Evolutionary conservation across 768 basidiomycete species (phyloP).

Genomic region (Clitopilus hobsonii): DNA sequence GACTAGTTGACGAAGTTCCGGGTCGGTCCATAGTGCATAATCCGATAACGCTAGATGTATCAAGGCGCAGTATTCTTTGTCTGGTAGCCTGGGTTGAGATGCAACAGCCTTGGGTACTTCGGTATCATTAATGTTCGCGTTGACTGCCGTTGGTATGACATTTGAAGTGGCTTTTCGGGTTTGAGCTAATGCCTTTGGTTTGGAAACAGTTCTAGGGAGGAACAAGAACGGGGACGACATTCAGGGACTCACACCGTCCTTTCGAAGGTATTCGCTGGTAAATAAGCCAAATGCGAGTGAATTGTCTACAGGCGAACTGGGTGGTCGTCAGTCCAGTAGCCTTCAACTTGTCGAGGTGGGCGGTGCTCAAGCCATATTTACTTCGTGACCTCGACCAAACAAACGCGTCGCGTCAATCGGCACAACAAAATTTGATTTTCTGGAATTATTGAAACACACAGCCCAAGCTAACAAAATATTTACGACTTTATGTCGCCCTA

Average conservation of each 20-base stretch:
- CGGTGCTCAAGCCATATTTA: too few species aligned
- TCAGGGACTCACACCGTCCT: neutral
- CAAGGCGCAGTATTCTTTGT: slow-evolving; percentile 46
- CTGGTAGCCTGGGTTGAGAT: slow-evolving; percentile 16
- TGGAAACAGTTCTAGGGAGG: slow-evolving; percentile 42
- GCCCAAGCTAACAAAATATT: too few species aligned
- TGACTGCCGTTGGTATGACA: slow-evolving; percentile 4
- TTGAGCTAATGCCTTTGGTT: slow-evolving; percentile 17
- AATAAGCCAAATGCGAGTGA: too few species aligned
- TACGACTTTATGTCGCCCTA: too few species aligned
- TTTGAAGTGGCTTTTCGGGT: neutral
- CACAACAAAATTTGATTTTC: too few species aligned
- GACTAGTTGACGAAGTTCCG: slow-evolving; percentile 35
- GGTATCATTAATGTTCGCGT: too few species aligned
- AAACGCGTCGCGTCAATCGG: neutral
- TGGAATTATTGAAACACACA: too few species aligned
- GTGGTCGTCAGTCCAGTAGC: too few species aligned
- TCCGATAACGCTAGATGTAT: slow-evolving; percentile 64
- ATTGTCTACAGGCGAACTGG: too few species aligned
- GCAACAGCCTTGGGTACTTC: too few species aligned
- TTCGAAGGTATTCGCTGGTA: neutral
- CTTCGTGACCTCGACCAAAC: neutral
- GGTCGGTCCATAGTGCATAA: slow-evolving; percentile 61
- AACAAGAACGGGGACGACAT: slow-evolving; percentile 35
- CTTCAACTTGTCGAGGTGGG: too few species aligned